These are phyloP conservation scores for Saturnispora galanensis DNA, from an alignment of 805 yeast genomes.

Conservation along the genomic window DNA sequence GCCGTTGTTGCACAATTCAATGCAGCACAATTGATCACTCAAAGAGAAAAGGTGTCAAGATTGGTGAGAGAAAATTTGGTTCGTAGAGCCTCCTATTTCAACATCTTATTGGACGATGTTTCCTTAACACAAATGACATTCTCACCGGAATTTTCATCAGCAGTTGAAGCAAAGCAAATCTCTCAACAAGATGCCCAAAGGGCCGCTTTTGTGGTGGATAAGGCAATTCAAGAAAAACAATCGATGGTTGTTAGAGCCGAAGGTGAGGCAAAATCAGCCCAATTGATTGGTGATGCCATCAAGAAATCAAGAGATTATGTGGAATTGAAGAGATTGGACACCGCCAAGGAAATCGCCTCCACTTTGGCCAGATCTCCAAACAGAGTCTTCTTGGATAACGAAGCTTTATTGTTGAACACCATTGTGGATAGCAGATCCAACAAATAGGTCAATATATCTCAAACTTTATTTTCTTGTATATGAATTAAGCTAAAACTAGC, in stretches of 20 bases:
- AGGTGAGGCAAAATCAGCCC: constrained; percentile 98
- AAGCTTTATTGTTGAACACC: constrained; percentile 83
- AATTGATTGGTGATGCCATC: constrained; percentile 97
- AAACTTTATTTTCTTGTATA: background rate
- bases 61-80: constrained; percentile 84
- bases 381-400: constrained; percentile 83
- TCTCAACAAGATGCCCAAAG: constrained; percentile 99
- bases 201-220: constrained; percentile 94
- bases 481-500: background rate
- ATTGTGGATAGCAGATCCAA: constrained; percentile 62
- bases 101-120: constrained; percentile 85
- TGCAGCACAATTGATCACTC: constrained; percentile 97
- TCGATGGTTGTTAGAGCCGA: constrained; percentile 93
- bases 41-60: constrained; percentile 90
- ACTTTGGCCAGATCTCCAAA: constrained; percentile 84
- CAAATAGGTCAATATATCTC: constrained; percentile 12
- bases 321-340: constrained; percentile 91
- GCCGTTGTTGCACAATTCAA: constrained; percentile 97
- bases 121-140: constrained; percentile 95
- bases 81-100: constrained; percentile 85
- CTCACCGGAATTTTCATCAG: constrained; percentile 94
- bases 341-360: constrained; percentile 90
- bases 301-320: constrained; percentile 94
- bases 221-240: constrained; percentile 96
- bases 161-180: constrained; percentile 97